Base-by-base conservation (phyloP, 2,329 filamentous ascomycete genomes). In the Ceratocystis alfenasii region DNA sequence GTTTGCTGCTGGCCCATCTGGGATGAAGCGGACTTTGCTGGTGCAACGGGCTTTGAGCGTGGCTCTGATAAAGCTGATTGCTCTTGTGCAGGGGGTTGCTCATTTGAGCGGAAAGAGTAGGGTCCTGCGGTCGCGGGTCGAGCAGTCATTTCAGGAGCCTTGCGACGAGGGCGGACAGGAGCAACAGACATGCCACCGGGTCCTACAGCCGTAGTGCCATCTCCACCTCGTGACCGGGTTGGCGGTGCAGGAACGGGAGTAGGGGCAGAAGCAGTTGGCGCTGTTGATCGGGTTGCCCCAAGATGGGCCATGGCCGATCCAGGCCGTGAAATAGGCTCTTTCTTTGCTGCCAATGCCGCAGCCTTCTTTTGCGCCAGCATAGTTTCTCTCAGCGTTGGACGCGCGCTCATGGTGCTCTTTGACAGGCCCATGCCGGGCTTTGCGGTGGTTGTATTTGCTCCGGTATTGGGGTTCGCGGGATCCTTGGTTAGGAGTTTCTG, bases 401-500 rank as follows among this genome's bases (percentile, higher is more conserved):
- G 87, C 50, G 80, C 59, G 2, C 79, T 77, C 73, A 80, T 82
- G 15, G 83, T 85, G 71, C 84, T 87, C 74, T 83, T 85, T 1
- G 84, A 87, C 25, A 87, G 75, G 8, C 84, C 83, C 44, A 84
- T 71, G 1, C 83, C 84, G 25, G 84, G 81, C 2, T 84, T 81
- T 53, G 76, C 74, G n/a, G 71, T 73, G 28, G 74, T 71, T 15
- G 79, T 76, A 41, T 81, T 81, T 4, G 76, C 71, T 72, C 83
- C 79, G 5, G 81, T 83, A 72, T 90, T 88, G 7, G 89, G 89
- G 71, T 97, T 97, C 72, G 86, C 82, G 1, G 89, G 80, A 70
- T 96, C 89, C 71, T 90, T 95, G 70, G 92, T 87, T 20, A 99
- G 79, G 41, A 93, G 80, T 65, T 85, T 86, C 73, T 89, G 89